Evolutionary conservation across 164 flowering plant species (phyloP), one percentile per base, ranked within the genome.

Genomic region (Tinospora cordifolia): DNA sequence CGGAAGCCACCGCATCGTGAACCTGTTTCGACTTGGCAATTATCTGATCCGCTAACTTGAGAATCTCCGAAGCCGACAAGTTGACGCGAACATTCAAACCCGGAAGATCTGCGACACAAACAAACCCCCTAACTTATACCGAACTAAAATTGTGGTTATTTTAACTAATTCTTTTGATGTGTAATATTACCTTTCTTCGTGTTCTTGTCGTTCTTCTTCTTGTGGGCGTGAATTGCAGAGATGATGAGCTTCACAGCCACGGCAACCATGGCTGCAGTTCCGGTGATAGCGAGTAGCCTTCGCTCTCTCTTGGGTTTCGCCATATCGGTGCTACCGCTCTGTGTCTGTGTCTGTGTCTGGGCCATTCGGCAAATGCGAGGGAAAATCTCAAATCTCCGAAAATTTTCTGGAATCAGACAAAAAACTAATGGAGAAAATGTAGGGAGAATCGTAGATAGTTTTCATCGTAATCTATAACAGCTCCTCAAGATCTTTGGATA

Each of bases 1-100:
- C 82, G 0, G 97, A 86, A 76, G 94, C 97, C 49, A 91, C 88
- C 9, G 85, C 82, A 77, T 92, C 91, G 69, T 92, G 89, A 75
- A 92, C 96, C 66, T 74, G 75, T 70, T 88, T 92, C 12, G 98
- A 90, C 78, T 83, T 84, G n/a, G 87, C 81, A 69, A 95, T 79
- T 34, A 94, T 75, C 13, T 69, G 79, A 71, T 90, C 90, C 8
- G 97, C 88, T 47, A 94, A 71, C 72, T 80, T 89, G 39, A 83
- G 79, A 80, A 94, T 89, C 74, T 89, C 98, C 17, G 85, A 70
- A 1, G 90, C 87, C 62, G 96, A 88, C 6, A 94, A 77, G 71
- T 87, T 85, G 25, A 88, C 78, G 6, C 76, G 83, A 46, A 88
- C 85, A 71, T 73, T 76, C 12, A 84, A 85, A 0, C 99, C 96